Evolutionary conservation across 1,284 basidiomycete genomes (phyloP).

Genomic region (Cryptococcus sp.): DNA sequence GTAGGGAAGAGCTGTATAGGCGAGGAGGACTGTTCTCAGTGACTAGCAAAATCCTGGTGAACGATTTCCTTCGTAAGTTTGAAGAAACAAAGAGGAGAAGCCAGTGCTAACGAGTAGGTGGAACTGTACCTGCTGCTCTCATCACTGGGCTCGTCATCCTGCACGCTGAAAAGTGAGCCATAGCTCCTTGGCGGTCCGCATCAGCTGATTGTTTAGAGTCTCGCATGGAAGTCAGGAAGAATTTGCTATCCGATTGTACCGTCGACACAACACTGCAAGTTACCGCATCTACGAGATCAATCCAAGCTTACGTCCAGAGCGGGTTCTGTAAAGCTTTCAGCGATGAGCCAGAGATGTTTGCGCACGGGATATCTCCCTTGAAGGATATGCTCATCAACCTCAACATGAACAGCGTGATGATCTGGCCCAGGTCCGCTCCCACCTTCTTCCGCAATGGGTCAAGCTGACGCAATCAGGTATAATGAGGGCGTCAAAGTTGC

Average conservation of each 20-base stretch:
- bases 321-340: slow-evolving; percentile 97
- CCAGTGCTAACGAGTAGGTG: slow-evolving; percentile 32
- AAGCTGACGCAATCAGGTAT: slow-evolving; percentile 58
- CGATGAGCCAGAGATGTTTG: slow-evolving; percentile 91
- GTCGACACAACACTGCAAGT: slow-evolving; percentile 67
- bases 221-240: slow-evolving; percentile 78
- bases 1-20: slow-evolving; percentile 76
- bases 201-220: slow-evolving; percentile 46
- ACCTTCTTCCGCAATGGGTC: neutral
- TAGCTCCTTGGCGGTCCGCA: neutral
- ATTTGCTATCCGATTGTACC: slow-evolving; percentile 81
- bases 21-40: slow-evolving; percentile 84
- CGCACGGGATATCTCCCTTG: slow-evolving; percentile 81
- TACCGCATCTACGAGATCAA: neutral
- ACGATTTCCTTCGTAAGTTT: slow-evolving; percentile 74
- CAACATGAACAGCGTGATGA: slow-evolving; percentile 76
- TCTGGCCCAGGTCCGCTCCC: slow-evolving; percentile 71
- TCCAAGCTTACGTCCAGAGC: slow-evolving; percentile 45
- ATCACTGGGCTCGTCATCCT: slow-evolving; percentile 91
- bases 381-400: slow-evolving; percentile 90
- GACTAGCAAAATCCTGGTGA: slow-evolving; percentile 88
- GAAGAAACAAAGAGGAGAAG: neutral
- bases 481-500: slow-evolving; percentile 77
- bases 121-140: slow-evolving; percentile 73
- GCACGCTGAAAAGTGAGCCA: slow-evolving; percentile 78